phyloP scores from a whole-genome alignment of 345 rosid genomes.

The Eucalyptus grandis region DNA sequence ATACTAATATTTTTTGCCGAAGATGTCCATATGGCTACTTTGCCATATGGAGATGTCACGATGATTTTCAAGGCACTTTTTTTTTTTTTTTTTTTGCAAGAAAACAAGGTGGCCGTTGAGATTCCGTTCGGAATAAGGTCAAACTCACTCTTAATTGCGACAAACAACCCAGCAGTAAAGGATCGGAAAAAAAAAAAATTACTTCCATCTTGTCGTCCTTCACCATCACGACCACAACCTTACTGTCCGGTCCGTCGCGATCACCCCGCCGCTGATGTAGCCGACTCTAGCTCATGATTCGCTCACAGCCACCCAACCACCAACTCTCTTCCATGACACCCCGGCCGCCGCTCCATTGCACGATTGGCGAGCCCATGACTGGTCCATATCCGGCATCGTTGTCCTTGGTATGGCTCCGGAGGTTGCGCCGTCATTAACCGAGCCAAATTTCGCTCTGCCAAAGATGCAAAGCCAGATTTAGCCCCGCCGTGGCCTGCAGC shows the following conservation, averaged over 20 bases:
- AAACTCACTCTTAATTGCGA: background rate
- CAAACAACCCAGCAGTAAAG: background rate
- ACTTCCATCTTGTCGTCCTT: background rate
- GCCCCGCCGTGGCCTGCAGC: background rate
- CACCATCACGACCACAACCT: background rate
- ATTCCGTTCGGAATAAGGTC: background rate
- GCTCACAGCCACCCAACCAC: background rate
- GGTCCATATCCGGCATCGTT: background rate
- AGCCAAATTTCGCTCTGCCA: background rate
- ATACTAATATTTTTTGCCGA: background rate
- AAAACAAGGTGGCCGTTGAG: background rate
- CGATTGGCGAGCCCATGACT: background rate
- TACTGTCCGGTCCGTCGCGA: background rate
- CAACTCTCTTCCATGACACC: background rate
- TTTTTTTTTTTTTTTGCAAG: background rate
- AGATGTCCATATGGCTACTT: background rate
- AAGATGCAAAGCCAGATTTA: background rate
- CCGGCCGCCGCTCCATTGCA: rapidly evolving
- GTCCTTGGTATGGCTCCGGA: background rate
- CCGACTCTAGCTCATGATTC: background rate
- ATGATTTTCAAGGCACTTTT: background rate
- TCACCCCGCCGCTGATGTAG: background rate
- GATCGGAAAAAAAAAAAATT: too few species aligned
- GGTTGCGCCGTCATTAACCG: background rate
- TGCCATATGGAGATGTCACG: background rate